Base-by-base conservation (phyloP, 306 rosid species). In the Nissolia schottii region DNA sequence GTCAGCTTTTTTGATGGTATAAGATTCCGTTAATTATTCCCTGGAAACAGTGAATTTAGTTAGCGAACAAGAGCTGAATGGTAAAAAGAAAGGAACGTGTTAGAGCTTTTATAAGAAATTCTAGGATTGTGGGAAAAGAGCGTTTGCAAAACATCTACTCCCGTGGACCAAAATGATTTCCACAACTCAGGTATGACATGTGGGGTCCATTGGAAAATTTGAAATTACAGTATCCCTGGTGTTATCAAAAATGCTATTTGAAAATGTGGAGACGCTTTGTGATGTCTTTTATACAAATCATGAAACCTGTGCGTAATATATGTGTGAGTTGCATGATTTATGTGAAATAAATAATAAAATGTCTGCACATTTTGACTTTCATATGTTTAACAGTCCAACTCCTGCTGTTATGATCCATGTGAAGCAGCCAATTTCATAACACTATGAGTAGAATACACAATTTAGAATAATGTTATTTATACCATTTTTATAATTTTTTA, bases 31-130 rank as follows among this genome's bases (percentile, higher is more conserved):
- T 45, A 45, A 34, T 32, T 54, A 25, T 55, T 13, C 1, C 22
- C 46, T 40, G 23, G 16, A 40, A 57, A 72, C 75, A 34, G 75
- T 10, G 63, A 65, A 65, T 28, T 57, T 10, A 43, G 64, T 74
- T 25, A 46, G 63, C 74, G 9, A 27, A 48, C 2, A 24, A 75
- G 5, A 22, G 77, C 73, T 13, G 27, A 4, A 18, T 14, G 14
- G 51, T 24, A 67, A 48, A 40, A 19, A 60, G 35, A 49, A 77
- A 31, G 22, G 5, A 13, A 46, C 40, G 22, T 7, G 49, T 27
- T 14, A 69, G 70, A 67, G 75, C 54, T 10, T 41, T 51, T 22
- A 31, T 76, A 46, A 29, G 67, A 37, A n/a, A 15, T 34, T 16
- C 22, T 49, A 18, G 74, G 38, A 45, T 57, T n/a, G n/a, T 27